phyloP scores from a whole-genome alignment of 768 basidiomycete genomes.

The Trametes sanguinea region DNA sequence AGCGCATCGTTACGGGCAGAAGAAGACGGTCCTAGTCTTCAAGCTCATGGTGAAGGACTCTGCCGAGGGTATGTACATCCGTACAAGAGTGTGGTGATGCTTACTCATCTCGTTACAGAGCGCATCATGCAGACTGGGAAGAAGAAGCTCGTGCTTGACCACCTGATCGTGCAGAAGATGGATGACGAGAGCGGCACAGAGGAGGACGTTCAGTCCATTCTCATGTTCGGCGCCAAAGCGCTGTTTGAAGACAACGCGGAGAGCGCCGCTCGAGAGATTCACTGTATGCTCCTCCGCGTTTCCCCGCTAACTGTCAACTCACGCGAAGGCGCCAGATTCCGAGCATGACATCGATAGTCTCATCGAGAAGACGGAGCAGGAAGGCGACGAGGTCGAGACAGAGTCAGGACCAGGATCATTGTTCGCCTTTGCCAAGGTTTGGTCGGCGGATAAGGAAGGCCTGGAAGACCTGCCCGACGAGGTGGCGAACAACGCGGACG shows the following conservation, averaged over 20 bases:
- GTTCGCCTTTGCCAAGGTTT: conserved; percentile 91
- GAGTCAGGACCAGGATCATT: conserved; percentile 43
- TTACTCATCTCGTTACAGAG: conserved; percentile 47
- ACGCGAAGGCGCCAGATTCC: conserved; percentile 50
- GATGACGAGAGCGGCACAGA: conserved; percentile 75
- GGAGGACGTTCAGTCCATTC: conserved; percentile 85
- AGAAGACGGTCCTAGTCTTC: conserved; percentile 92
- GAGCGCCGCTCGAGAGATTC: conserved; percentile 58
- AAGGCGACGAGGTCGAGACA: conserved; percentile 54
- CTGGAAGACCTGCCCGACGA: conserved; percentile 69
- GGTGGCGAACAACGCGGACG: conserved; percentile 42
- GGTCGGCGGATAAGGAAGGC: conserved; percentile 77
- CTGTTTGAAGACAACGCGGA: conserved; percentile 70
- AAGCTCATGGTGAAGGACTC: conserved; percentile 95
- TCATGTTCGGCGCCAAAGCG: conserved; percentile 85
- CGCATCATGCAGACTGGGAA: conserved; percentile 92
- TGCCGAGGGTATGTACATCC: conserved; percentile 68
- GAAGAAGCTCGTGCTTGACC: conserved; percentile 92
- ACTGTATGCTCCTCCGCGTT: conserved; percentile 47
- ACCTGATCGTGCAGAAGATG: conserved; percentile 96
- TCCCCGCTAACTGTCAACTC: neutral
- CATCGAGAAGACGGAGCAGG: conserved; percentile 81
- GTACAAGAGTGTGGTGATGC: neutral
- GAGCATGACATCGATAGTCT: conserved; percentile 84
- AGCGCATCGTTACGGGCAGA: conserved; percentile 92